A percentile compares a stretch with the other conserved stretches of the same genome.
Evolutionary conservation across 225 moss, liverwort and hornwort genomes (phyloP).

Genomic region (Marchantia paleacea): DNA sequence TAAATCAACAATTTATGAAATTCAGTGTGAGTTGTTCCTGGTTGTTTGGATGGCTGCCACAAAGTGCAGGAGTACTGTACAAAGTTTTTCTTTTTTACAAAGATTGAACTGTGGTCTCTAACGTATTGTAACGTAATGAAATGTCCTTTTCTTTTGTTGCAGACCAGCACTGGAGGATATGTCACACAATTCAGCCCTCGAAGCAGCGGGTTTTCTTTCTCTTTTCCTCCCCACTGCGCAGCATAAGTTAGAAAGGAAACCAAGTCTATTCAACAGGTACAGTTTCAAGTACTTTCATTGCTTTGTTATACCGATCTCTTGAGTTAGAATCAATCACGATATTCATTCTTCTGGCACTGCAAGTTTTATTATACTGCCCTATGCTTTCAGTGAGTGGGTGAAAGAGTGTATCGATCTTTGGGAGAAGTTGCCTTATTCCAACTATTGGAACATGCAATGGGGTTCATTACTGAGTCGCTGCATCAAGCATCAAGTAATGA

Average conservation of each 20-base stretch:
- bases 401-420: constrained; percentile 60
- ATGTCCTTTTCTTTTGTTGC: constrained; percentile 1
- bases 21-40: background rate
- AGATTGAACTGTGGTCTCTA: background rate
- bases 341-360: background rate
- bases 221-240: constrained; percentile 64
- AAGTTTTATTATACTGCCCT: background rate
- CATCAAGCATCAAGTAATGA: constrained; percentile 55
- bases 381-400: constrained; percentile 61
- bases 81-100: too few species aligned
- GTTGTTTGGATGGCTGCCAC: background rate
- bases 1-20: too few species aligned
- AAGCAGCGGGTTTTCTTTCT: constrained; percentile 76
- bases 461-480: constrained; percentile 66
- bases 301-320: background rate
- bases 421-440: constrained; percentile 66
- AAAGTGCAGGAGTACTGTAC: background rate
- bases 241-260: constrained; percentile 38
- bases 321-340: background rate
- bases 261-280: constrained; percentile 55
- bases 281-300: background rate
- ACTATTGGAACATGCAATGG: constrained; percentile 84
- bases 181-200: constrained; percentile 70
- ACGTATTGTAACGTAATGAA: background rate
- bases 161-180: constrained; percentile 73